Evolutionary conservation across 2,329 filamentous ascomycete genomes (phyloP), one percentile per base, ranked within the genome.

Genomic region (Exserohilum turcica): DNA sequence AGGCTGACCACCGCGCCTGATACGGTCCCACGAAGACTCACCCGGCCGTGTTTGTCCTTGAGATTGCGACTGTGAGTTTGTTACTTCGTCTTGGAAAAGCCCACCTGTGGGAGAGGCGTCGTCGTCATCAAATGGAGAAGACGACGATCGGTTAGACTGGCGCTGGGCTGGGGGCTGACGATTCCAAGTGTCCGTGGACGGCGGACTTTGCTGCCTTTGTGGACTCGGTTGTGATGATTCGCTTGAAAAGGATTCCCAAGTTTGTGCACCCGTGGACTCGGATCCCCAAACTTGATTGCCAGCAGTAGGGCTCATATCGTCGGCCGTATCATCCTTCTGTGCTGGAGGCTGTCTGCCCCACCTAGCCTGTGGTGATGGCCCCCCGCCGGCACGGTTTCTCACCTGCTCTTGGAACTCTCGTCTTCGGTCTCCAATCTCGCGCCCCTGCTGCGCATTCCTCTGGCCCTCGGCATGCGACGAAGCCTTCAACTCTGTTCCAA

Each of bases 21-120:
- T 58, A 31, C 77, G 70, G 8, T 80, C 78, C 78, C 78, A 80
- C 1, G 76, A 66, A 33, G 76, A 78, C 10, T 75, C 76, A 3
- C 67, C 67, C 4, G 67, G 53, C 32, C 55, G 54, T 1, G 61
- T 44, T 27, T 64, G 59, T 2, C 57, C 39, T 44, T 65, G 59
- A 15, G 42, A 15, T 19, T 59, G 50, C 1, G 59, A 5, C 18
- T 48, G 36, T 15, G 56, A 16, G 3, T 57, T 57, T 10, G 59
- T 60, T 10, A 65, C 57, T 50, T 74, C 71, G 12, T 69, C 66
- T 42, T 71, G 63, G 51, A 72, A 73, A 9, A 72, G 48, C 4
- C 72, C 71, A n/a, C 72, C 68, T 9, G 72, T 75, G 3, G 74
- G 72, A 6, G 73, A 75, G 2, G 69, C 64, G 42, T 74, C 71